Evolutionary conservation across 192 early-diverging fungal genomes (phyloP).

Genomic region (Podila horticola): DNA sequence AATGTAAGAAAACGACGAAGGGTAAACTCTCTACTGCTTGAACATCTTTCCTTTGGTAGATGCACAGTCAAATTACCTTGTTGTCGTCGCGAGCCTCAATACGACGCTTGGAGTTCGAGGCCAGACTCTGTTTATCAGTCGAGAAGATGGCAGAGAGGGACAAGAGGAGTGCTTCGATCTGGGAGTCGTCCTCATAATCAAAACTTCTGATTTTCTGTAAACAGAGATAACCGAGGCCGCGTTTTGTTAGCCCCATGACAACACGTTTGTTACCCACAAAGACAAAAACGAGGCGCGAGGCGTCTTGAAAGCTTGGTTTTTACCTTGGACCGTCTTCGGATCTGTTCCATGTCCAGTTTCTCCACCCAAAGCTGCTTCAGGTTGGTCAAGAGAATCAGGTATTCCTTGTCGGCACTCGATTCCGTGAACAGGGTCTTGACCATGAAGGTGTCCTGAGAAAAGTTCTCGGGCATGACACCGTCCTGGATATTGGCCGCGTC

Average conservation of each 20-base stretch:
- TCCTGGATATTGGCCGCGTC: neutral
- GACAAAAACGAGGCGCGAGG: neutral
- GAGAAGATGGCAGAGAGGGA: slow-evolving; percentile 31
- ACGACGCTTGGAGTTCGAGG: slow-evolving; percentile 1
- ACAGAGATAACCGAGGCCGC: neutral
- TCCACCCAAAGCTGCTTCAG: slow-evolving; percentile 45
- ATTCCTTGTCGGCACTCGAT: slow-evolving; percentile 20
- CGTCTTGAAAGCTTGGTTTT: neutral
- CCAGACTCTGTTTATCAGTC: neutral
- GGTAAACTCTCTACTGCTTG: neutral
- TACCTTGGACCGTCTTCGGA: slow-evolving; percentile 37
- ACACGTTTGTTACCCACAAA: neutral
- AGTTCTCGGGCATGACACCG: neutral
- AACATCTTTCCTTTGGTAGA: neutral
- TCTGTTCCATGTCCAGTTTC: slow-evolving; percentile 28
- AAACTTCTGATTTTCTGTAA: slow-evolving; percentile 34
- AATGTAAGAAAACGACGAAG: neutral
- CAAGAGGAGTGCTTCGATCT: slow-evolving; percentile 32
- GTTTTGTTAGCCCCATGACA: neutral
- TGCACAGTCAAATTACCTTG: slow-evolving; percentile 8
- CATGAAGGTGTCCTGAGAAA: slow-evolving; percentile 28
- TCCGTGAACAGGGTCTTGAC: slow-evolving; percentile 36
- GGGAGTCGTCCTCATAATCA: slow-evolving; percentile 44
- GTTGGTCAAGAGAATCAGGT: slow-evolving; percentile 38
- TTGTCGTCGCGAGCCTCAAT: slow-evolving; percentile 9